Evolutionary conservation across 2,329 filamentous ascomycete genomes (phyloP).

Genomic region (Coleophoma eucalyptorum): DNA sequence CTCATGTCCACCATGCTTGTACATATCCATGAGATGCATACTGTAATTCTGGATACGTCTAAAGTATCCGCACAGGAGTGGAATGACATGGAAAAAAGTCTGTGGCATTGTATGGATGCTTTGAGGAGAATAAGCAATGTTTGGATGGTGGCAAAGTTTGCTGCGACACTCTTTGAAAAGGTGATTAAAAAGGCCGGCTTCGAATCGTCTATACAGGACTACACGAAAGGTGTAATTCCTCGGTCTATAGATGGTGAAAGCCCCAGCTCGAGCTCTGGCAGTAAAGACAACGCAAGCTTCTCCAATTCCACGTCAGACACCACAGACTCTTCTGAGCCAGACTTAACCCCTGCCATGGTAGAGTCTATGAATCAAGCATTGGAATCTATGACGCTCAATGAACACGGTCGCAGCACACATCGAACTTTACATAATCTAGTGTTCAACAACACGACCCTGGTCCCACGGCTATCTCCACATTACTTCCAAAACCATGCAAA

Average conservation of each 20-base stretch:
- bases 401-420: not conserved
- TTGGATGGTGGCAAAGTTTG: conserved; percentile 1
- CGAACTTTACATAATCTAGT: not conserved
- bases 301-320: not conserved
- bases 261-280: not conserved
- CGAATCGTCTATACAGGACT: not conserved
- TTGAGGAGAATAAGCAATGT: not conserved
- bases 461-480: not conserved
- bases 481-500: not conserved
- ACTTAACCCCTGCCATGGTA: not conserved
- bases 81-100: not conserved
- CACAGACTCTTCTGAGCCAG: not conserved
- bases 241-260: not conserved
- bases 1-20: not conserved
- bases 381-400: not conserved
- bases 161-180: not conserved
- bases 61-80: not conserved
- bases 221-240: not conserved
- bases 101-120: not conserved
- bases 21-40: not conserved
- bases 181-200: not conserved
- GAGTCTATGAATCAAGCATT: not conserved
- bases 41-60: not conserved
- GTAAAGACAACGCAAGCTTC: not conserved
- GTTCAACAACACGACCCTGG: not conserved